These are phyloP conservation scores for Agrostemma githago DNA, from an alignment of 148 eudicot genomes.

Conservation along the genomic window DNA sequence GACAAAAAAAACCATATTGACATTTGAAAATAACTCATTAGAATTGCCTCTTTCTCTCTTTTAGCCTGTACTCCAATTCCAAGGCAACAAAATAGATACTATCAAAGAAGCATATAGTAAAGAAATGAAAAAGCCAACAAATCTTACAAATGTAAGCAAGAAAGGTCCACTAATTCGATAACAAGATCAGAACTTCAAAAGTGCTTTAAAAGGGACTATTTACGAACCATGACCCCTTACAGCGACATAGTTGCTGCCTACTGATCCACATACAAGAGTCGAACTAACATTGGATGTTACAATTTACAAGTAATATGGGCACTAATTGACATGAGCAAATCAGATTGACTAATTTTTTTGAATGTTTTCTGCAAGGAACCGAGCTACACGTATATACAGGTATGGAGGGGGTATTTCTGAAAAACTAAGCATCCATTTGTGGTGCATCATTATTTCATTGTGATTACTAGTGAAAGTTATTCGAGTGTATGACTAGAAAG, in stretches of 20 bases:
- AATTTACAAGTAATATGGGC: not conserved
- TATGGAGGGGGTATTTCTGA: too few relatives aligned
- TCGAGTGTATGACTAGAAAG: constrained; percentile 14
- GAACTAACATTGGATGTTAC: not conserved
- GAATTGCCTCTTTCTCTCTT: constrained; percentile 56
- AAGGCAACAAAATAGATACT: constrained; percentile 3
- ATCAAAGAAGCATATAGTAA: too few relatives aligned
- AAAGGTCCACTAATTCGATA: not conserved
- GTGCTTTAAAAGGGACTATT: too few relatives aligned
- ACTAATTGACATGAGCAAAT: not conserved
- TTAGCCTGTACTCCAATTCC: constrained; percentile 44
- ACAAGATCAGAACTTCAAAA: not conserved
- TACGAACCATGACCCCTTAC: not conserved
- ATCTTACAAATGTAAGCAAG: not conserved
- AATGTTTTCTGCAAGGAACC: not conserved
- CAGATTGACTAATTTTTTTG: not conserved
- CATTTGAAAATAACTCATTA: too few relatives aligned
- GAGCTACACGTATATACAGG: not conserved
- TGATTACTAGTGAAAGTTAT: not conserved
- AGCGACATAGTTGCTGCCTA: not conserved
- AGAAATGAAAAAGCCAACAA: too few relatives aligned
- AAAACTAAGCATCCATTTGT: not conserved
- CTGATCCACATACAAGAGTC: not conserved
- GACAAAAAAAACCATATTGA: too few relatives aligned
- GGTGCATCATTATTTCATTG: constrained; percentile 4